Base-by-base conservation (phyloP, 2,329 filamentous ascomycete species). In the Xylaria sp. region DNA sequence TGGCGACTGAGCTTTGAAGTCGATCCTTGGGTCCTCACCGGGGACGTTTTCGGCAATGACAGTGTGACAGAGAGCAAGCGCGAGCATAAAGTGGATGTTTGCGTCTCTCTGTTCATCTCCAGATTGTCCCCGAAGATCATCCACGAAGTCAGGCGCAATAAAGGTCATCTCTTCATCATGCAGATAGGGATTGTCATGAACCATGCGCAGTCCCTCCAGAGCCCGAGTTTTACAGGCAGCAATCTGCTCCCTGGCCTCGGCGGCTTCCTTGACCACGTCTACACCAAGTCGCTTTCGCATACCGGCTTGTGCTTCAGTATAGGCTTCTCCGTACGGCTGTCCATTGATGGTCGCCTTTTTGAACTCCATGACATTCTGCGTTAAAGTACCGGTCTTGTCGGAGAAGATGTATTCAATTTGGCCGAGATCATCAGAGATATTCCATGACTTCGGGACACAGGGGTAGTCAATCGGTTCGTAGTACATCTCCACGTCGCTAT, bases 371-470 rank as follows among this genome's bases (percentile, higher is more conserved):
- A 95, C 89, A 72, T 96, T 96, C 70, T 95, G 91, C 0, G 91
- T 96, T 65, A 96, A 77, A 2, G 91, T 96, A 60, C 91, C 91
- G 0, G 91, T 96, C 76, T 96, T 96, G 79, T 96, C 91, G 0
- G 91, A 97, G 75, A 99, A 99, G 66, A 99, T 96, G 78, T 97
- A 99, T 75, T 97, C 94, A 63, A 99, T 96, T 76, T 99, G 94
- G 10, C 94, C 94, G 52, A 99, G 81, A 69, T 99, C 95, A 71
- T 99, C 94, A 0, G 93, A 97, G 54, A 99, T 97, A 72, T 97
- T 99, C 94, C 94, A 99, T 0, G 92, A 92, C 71, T 97, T 97
- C 4, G 95, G 94, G 9, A 96, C 91, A 72, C 95, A 99, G 1
- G 93, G 92, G 71, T 96, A 92, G 70, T 96, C 92, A 65, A 97